phyloP scores from a whole-genome alignment of 108 stramenopile genomes.

The Mayamaea pseudoterrestris region DNA sequence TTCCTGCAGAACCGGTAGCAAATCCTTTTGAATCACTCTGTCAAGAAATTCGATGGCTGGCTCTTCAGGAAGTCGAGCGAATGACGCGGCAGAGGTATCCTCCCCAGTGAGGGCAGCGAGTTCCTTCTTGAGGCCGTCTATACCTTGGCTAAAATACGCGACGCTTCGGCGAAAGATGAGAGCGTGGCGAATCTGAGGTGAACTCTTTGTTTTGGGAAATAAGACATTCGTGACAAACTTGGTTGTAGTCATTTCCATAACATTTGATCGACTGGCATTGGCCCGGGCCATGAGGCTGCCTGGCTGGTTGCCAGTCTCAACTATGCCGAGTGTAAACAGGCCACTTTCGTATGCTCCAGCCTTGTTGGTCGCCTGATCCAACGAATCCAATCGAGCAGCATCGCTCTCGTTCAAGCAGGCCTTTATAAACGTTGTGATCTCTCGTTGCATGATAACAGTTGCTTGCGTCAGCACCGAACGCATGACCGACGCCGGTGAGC shows the following conservation, averaged over 20 bases:
- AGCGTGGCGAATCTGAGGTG: constrained; percentile 67
- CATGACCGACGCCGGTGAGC: constrained; percentile 38
- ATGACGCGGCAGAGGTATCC: constrained; percentile 50
- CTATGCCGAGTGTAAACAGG: constrained; percentile 59
- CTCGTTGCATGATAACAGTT: constrained; percentile 54
- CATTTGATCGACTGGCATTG: constrained; percentile 16
- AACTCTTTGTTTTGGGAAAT: constrained; percentile 51
- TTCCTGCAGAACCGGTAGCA: constrained; percentile 78
- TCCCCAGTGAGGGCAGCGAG: constrained; percentile 54
- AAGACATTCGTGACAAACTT: constrained; percentile 58
- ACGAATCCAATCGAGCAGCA: constrained; percentile 4
- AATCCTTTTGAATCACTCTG: constrained; percentile 57
- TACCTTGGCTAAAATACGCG: constrained; percentile 55
- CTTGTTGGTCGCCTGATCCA: background rate
- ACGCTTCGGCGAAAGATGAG: constrained; percentile 60
- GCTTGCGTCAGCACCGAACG: constrained; percentile 42
- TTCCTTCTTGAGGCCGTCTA: constrained; percentile 35
- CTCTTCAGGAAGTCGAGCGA: constrained; percentile 27
- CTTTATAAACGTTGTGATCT: constrained; percentile 60
- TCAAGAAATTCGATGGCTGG: constrained; percentile 67
- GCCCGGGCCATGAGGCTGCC: constrained; percentile 13
- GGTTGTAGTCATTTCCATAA: constrained; percentile 36
- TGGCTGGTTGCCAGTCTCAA: constrained; percentile 8
- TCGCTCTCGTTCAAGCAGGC: constrained; percentile 32
- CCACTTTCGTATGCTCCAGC: constrained; percentile 25